A percentile compares a stretch with the other conserved stretches of the same genome.
phyloP scores from a whole-genome alignment of 179 eudicot species.

The Actinidia chinensis region DNA sequence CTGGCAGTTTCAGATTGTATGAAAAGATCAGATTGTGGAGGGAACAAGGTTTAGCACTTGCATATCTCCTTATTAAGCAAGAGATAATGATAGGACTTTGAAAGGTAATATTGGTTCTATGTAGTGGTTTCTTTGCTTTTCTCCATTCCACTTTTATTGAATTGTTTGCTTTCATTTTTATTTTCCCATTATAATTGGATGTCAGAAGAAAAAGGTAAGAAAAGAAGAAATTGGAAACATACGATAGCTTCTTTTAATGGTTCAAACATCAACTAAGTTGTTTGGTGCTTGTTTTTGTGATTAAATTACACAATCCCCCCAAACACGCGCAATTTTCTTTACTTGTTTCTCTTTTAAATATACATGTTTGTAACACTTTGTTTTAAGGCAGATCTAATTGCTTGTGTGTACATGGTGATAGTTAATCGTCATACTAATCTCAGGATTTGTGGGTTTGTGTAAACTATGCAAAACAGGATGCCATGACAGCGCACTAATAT shows the following conservation, averaged over 20 bases:
- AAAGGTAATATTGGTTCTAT: constrained; percentile 4
- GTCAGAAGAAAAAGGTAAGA: no score
- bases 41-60: constrained; percentile 18
- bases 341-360: no score
- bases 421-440: no score
- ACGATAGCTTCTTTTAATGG: not conserved
- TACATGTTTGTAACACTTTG: no score
- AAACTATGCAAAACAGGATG: not conserved
- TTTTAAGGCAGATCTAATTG: no score
- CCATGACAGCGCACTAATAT: not conserved
- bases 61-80: constrained; percentile 14
- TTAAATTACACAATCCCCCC: no score
- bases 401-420: no score
- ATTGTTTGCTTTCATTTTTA: not conserved
- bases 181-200: constrained; percentile 2
- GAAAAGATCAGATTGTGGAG: constrained; percentile 9
- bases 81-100: constrained; percentile 14
- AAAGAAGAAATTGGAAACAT: not conserved
- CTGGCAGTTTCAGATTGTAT: constrained; percentile 15
- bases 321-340: no score
- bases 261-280: not conserved
- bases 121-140: constrained; percentile 9
- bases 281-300: no score
- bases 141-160: not conserved
- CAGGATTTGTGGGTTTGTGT: not conserved